Evolutionary conservation across 305 asterid genomes (phyloP).

Genomic region (Fraxinus greggii): DNA sequence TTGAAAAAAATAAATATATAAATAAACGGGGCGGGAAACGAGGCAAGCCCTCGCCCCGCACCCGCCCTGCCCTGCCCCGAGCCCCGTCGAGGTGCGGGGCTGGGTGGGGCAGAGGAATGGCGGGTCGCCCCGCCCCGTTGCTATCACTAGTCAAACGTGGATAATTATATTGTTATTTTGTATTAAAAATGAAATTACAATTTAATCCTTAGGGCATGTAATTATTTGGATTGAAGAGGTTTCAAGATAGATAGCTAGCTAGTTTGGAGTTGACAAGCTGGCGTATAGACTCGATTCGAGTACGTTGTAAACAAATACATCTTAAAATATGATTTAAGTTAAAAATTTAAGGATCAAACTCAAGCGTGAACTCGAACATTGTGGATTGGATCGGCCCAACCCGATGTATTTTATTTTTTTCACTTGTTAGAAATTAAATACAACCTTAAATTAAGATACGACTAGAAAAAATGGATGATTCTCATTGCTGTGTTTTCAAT

Average conservation of each 20-base stretch:
- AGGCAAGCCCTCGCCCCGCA: too few relatives aligned
- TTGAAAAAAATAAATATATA: too few relatives aligned
- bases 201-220: neutral
- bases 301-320: neutral
- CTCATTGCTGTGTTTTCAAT: neutral
- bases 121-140: too few relatives aligned
- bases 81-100: too few relatives aligned
- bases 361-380: neutral
- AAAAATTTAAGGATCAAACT: neutral
- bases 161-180: neutral
- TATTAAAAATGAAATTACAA: neutral
- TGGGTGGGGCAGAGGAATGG: too few relatives aligned
- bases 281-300: neutral
- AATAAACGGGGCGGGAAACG: too few relatives aligned
- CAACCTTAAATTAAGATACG: neutral
- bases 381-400: neutral
- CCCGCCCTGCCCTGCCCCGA: too few relatives aligned
- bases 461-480: too few relatives aligned
- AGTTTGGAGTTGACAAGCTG: neutral
- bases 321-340: neutral
- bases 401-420: neutral
- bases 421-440: neutral
- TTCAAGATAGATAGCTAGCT: neutral
- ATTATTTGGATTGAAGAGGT: neutral
- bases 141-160: too few relatives aligned